Percentiles rank a stretch among this genome's conserved stretches.
phyloP scores from a whole-genome alignment of 768 basidiomycete genomes.

The Lyophyllum atratum region DNA sequence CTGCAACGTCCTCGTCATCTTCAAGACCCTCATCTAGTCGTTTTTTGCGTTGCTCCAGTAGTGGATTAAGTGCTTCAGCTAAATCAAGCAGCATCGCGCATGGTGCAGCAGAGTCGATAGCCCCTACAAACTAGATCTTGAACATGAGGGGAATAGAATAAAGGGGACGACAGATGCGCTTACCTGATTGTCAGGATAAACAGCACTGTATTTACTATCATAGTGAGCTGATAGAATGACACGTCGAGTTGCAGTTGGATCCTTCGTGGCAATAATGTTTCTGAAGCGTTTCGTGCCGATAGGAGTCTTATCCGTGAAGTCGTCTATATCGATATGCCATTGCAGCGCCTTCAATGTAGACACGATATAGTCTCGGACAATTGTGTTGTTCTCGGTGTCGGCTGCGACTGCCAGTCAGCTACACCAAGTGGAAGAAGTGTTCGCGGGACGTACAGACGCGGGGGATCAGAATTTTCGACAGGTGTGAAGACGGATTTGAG shows the following conservation, averaged over 20 bases:
- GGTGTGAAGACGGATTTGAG: constrained; percentile 63
- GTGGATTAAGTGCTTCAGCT: constrained; percentile 77
- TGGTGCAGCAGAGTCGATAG: constrained; percentile 95
- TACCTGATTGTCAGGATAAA: constrained; percentile 76
- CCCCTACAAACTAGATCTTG: constrained; percentile 83
- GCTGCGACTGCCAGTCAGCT: constrained; percentile 37
- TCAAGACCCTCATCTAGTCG: constrained; percentile 56
- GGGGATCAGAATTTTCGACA: constrained; percentile 87
- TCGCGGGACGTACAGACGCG: constrained; percentile 59
- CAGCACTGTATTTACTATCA: constrained; percentile 87
- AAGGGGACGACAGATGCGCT: constrained; percentile 15
- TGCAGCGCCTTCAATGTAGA: constrained; percentile 67
- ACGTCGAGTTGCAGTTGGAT: constrained; percentile 78
- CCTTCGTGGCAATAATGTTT: constrained; percentile 95
- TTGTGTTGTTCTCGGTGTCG: constrained; percentile 75
- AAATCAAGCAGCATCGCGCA: constrained; percentile 94
- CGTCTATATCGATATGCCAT: constrained; percentile 89
- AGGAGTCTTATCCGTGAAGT: constrained; percentile 79
- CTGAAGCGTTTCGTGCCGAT: constrained; percentile 78
- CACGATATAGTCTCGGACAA: constrained; percentile 83
- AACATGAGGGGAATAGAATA: constrained; percentile 8
- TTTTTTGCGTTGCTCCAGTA: constrained; percentile 62
- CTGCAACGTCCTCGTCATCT: constrained; percentile 75
- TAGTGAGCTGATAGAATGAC: constrained; percentile 91
- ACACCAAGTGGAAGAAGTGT: constrained; percentile 2